Evolutionary conservation across 345 rosid species (phyloP), one percentile per base, ranked within the genome.

Genomic region (Clarkia xantiana): DNA sequence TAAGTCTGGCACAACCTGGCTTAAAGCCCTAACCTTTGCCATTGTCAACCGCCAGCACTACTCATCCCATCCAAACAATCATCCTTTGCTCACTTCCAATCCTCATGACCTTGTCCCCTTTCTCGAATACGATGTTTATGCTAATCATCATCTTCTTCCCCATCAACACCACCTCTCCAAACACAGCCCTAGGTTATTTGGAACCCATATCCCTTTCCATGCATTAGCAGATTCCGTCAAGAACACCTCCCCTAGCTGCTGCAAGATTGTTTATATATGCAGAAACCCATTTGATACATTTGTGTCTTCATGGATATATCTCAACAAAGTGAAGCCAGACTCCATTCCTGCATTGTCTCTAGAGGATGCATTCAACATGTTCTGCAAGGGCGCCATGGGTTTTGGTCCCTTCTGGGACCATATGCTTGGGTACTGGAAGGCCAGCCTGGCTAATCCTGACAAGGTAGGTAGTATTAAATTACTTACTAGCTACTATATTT

Each of bases 1-100:
- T 0, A 74, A 74, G 39, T 67, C 75, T 0, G 79, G 79, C 36
- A 70, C 73, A 4, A 67, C 79, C 0, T 74, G 79, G 79, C 45
- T 70, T 1, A 74, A 74, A 36, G 76, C 71, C 7, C 49, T 74
- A 0, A 15, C 42, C 0, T 67, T 70, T 14, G 49, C 73, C 14
- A 60, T 62, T 13, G 40, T 53, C 0, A 61, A 67, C 50, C 73
- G 76, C 11, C 8, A 60, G 10, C 45, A n/a, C 34, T 23, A 0
- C 14, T 45, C 51, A 29, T 29, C 36, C 8, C 36, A 29, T 10
- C 36, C 38, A 8, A 0, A 45, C 18, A 9, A 42, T 6, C 48
- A 19, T 18, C 76, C 76, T 12, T 40, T 74, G 19, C 66, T 59
- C 34, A 25, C 50, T 8, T 61, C 71, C 10, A 59, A 56, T 45